Evolutionary conservation across 2,329 filamentous ascomycete genomes (phyloP), one percentile per base, ranked within the genome.

Genomic region (Grosmannia penicillata): DNA sequence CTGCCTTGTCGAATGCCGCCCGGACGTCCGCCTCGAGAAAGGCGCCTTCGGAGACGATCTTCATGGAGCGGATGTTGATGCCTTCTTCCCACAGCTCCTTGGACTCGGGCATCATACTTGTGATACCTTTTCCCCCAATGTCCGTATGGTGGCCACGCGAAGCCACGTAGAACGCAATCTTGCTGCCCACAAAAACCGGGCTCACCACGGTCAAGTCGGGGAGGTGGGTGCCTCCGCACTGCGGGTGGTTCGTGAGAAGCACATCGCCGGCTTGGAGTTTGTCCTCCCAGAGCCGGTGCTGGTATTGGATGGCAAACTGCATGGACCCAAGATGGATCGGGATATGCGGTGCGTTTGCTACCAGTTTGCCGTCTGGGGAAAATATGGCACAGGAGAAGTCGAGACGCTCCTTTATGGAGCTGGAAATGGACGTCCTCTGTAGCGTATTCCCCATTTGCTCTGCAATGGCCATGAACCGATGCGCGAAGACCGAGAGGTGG

Each of bases 301-400:
- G 82, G 38, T 81, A 81, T 44, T 73, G 68, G 2, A 89, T 80
- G 37, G 82, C 86, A 9, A 81, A 86, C 15, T 78, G 80, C 82
- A 89, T 1, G 81, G 77, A 83, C 19, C 82, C 82, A 9, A 89
- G 62, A 52, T 89, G 82, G 1, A 86, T 81, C 0, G 82, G 82
- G 8, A 89, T 60, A 61, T 89, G 82, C 0, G 82, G 82, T 15
- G 82, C 75, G 51, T 86, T 86, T 4, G 81, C 81, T 1, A 87
- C 82, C 1, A 89, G 62, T 0, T 78, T 80, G 17, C 82, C 82
- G 7, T 74, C 72, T 0, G 75, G 69, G 45, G 84, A 81, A 47
- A 89, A 89, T 1, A 89, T 64, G 18, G 82, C 82, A 45, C 82
- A 89, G 4, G 80, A 86, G 50, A 85, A 89, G 51, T 89, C 82